Evolutionary conservation across 1,139 yeast species (phyloP), one percentile per base, ranked within the genome.

Genomic region (Hansenula sp.): DNA sequence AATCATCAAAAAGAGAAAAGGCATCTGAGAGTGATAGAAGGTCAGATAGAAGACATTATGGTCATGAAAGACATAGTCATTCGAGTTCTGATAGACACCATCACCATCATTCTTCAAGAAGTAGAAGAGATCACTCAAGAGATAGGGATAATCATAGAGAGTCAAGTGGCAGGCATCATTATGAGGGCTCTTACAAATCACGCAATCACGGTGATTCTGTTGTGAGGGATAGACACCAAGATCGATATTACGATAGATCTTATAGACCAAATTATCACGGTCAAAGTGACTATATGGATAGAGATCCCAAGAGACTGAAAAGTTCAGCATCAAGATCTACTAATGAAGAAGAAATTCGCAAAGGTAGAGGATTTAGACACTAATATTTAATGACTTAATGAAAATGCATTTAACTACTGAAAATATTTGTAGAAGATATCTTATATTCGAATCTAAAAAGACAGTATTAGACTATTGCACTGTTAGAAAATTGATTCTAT

Each of bases 361-460:
- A 33, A 20, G 40, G 40, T 7, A 29, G 40, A 25, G 40, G 40
- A 5, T 38, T 38, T 18, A 32, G 10, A n/a, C 32, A 28, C 7
- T 17, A 4, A 16, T 10, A 31, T 21, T 16, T 16, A 28, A 27
- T n/a, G 29, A 14, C 14, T 10, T 29, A 16, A 34, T 24, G 27
- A 32, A 21, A n/a, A 19, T 19, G 18, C 24, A n/a, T 18, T 10
- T 6, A 21, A n/a, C 20, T 4, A 20, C 6, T 9, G 13, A 21
- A 21, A 21, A 21, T 21, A 21, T 7, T 20, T 30, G 20, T 29
- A 29, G 30, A 7, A 9, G 24, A 21, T 21, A n/a, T n/a, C n/a
- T n/a, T 21, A 7, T 21, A 21, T 21, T 21, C 24, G 9, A 21
- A 6, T 7, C 24, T 21, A 21, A 21, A 21, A n/a, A n/a, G n/a